phyloP scores from a whole-genome alignment of 2,329 filamentous ascomycete genomes.

The Pseudogymnoascus sp. region DNA sequence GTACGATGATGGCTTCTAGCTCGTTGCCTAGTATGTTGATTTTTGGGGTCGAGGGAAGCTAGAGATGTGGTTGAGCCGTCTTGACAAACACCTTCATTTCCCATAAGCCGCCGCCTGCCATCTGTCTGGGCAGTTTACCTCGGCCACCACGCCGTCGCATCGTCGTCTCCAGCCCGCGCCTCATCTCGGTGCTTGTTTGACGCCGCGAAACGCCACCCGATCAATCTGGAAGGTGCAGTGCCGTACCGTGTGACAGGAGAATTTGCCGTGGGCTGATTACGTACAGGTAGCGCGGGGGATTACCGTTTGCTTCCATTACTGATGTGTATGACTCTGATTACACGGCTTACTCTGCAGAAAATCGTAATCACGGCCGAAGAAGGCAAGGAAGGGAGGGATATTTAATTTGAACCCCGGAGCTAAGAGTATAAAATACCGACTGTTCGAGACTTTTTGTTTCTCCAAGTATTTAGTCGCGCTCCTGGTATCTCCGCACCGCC shows the following conservation, averaged over 20 bases:
- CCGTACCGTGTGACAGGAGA: not conserved
- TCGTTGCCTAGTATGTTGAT: not conserved
- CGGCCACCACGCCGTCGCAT: not conserved
- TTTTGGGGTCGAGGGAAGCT: not conserved
- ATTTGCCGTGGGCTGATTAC: not conserved
- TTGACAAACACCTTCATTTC: not conserved
- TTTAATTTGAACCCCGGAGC: not conserved
- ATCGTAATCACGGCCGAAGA: not conserved
- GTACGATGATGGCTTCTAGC: not conserved
- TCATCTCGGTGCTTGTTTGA: not conserved
- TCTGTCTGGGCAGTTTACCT: not conserved
- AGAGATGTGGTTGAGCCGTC: not conserved
- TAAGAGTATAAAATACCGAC: not conserved
- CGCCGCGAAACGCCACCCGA: not conserved
- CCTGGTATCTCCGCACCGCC: not conserved
- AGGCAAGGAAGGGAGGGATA: not conserved
- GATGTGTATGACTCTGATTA: not conserved
- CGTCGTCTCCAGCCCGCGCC: not conserved
- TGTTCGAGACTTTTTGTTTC: not conserved
- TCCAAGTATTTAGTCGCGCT: not conserved
- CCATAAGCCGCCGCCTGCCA: not conserved
- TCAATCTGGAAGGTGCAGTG: not conserved
- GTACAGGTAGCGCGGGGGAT: not conserved
- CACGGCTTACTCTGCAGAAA: not conserved
- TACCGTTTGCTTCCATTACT: not conserved